Base-by-base conservation (phyloP, 768 basidiomycete genomes). In the Lactifluus echinatus region DNA sequence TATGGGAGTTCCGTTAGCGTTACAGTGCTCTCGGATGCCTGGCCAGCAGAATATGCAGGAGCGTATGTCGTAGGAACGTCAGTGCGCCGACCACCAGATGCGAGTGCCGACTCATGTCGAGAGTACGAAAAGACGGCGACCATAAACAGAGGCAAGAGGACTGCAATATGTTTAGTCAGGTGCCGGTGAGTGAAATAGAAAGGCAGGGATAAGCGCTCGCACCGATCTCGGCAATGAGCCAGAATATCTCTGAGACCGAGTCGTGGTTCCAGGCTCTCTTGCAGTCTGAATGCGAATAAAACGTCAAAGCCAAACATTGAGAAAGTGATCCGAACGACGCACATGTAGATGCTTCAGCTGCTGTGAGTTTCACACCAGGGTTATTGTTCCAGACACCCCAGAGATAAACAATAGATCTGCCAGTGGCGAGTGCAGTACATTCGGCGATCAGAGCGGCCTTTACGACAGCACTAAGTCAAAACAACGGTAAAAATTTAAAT, bases 251-350 rank as follows among this genome's bases (percentile, higher is more conserved):
- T 2, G 77, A 72, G 81, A 83, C 85, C 0, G 87, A 87, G 58
- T 81, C 80, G 37, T 75, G 81, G 60, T 70, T 73, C 81, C 84
- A 93, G 8, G 74, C 72, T 24, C 66, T 60, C 8, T 71, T 71
- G 67, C 91, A 93, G 73, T 79, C 89, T 91, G 65, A 31, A 50
- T 19, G n/a, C n/a, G n/a, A n/a, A n/a, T n/a, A n/a, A n/a, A n/a
- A n/a, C n/a, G n/a, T n/a, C n/a, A n/a, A n/a, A n/a, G n/a, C n/a
- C n/a, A n/a, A n/a, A n/a, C n/a, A n/a, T n/a, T n/a, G n/a, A n/a
- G n/a, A n/a, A n/a, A n/a, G n/a, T n/a, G n/a, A n/a, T n/a, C n/a
- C n/a, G n/a, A 23, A 14, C 8, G n/a, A 58, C 80, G 65, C 51
- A 86, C 85, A 84, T 12, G 40, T 45, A 4, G 33, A 31, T 0